phyloP scores from a whole-genome alignment of 192 early-diverging fungal species.

The Coemansia sp. region DNA sequence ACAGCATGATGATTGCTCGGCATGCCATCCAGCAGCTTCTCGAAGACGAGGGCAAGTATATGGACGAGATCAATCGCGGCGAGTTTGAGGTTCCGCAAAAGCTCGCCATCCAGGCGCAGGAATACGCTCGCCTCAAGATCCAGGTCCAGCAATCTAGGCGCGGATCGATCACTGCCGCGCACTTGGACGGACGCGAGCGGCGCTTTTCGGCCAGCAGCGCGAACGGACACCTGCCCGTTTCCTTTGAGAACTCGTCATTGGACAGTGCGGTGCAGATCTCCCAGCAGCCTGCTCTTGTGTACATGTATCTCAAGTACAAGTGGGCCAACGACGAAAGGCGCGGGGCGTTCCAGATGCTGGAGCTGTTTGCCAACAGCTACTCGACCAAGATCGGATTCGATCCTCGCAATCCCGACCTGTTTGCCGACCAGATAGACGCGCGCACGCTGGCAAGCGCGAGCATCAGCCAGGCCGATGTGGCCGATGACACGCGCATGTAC shows the following conservation, averaged over 20 bases:
- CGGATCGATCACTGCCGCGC: neutral
- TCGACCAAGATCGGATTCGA: constrained; percentile 39
- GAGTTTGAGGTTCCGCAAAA: constrained; percentile 15
- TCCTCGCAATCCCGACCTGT: constrained; percentile 17
- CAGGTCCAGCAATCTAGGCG: constrained; percentile 10
- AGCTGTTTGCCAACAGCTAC: constrained; percentile 73
- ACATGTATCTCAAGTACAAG: constrained; percentile 83
- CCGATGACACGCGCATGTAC: constrained; percentile 3
- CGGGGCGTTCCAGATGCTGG: constrained; percentile 69
- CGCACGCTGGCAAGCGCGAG: constrained; percentile 10
- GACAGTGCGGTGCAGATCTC: constrained; percentile 32
- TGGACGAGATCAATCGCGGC: constrained; percentile 23
- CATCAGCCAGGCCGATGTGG: constrained; percentile 1
- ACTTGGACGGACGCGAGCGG: constrained; percentile 22
- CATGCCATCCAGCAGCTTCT: constrained; percentile 36
- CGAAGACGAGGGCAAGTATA: constrained; percentile 29
- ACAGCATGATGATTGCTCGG: constrained; percentile 55
- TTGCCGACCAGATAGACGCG: neutral
- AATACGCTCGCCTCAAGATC: constrained; percentile 19
- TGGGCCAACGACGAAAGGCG: constrained; percentile 35
- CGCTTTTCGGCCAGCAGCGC: constrained; percentile 6
- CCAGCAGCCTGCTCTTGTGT: constrained; percentile 56
- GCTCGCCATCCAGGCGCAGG: constrained; percentile 22
- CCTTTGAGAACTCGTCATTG: constrained; percentile 7
- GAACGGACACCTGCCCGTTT: neutral